Evolutionary conservation across 176 grass and related monocot genomes (phyloP).

Genomic region (Zoysia pacifica): DNA sequence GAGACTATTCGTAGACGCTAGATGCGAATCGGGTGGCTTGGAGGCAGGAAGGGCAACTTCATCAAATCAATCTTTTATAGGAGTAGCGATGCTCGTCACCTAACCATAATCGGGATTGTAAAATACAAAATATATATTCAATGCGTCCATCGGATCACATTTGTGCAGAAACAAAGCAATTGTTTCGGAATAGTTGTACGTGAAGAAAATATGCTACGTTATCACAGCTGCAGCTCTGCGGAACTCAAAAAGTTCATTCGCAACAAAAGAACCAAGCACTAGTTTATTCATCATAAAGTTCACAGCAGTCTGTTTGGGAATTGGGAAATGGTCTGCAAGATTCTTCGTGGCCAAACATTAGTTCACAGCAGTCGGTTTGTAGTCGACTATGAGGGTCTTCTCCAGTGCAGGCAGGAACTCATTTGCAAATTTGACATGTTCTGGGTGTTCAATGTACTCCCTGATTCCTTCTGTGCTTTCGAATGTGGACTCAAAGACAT

Average conservation of each 20-base stretch:
- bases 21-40: too few species aligned
- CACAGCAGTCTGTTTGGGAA: neutral
- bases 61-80: too few species aligned
- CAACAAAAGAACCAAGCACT: neutral
- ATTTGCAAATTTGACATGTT: constrained; percentile 67
- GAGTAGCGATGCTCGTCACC: too few species aligned
- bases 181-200: neutral
- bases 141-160: too few species aligned
- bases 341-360: neutral
- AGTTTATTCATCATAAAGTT: constrained; percentile 7
- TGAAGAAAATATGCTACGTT: neutral
- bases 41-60: too few species aligned
- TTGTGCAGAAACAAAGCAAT: neutral
- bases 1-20: too few species aligned
- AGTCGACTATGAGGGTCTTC: constrained; percentile 71
- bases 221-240: neutral
- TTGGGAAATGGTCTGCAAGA: neutral
- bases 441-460: constrained; percentile 76
- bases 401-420: constrained; percentile 54
- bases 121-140: too few species aligned
- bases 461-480: constrained; percentile 66
- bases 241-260: neutral
- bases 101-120: too few species aligned
- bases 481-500: constrained; percentile 88
- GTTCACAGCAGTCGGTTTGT: constrained; percentile 42